Conservation (phyloP, 2,329 filamentous ascomycete species). For the Hypoxylon sp. region DNA sequence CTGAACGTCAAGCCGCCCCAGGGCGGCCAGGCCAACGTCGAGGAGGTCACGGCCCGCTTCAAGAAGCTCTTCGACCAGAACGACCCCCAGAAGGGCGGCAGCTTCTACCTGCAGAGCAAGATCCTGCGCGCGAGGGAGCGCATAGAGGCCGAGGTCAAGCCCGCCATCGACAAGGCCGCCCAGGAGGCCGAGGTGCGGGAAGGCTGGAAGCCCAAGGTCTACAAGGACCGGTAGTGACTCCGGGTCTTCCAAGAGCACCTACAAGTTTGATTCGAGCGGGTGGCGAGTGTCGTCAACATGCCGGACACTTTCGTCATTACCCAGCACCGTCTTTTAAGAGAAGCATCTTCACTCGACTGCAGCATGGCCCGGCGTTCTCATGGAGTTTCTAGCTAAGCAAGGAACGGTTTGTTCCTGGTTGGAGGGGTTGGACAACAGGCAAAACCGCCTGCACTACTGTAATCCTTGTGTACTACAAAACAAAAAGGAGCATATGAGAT, state of each 20-base stretch:
- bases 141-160: conserved; percentile 84
- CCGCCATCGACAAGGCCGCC: conserved; percentile 73
- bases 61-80: conserved; percentile 95
- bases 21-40: conserved; percentile 77
- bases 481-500: conserved; percentile 14
- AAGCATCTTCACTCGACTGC: conserved; percentile 63
- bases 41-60: conserved; percentile 84
- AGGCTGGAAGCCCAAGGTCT: conserved; percentile 94
- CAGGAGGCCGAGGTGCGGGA: conserved; percentile 81
- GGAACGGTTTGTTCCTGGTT: conserved; percentile 10
- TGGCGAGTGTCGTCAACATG: conserved; percentile 18
- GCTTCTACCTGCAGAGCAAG: conserved; percentile 98
- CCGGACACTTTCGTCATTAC: conserved; percentile 10
- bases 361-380: conserved; percentile 61
- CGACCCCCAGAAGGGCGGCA: conserved; percentile 93
- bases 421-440: conserved; percentile 15
- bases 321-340: conserved; percentile 37
- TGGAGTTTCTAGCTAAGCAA: conserved; percentile 32
- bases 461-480: conserved; percentile 38
- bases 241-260: neutral
- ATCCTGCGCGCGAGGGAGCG: conserved; percentile 89
- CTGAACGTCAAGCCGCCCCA: conserved; percentile 92
- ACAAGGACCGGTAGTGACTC: conserved; percentile 75
- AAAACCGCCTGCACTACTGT: conserved; percentile 36
- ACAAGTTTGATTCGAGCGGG: conserved; percentile 4